Percentiles rank a stretch among this genome's conserved stretches.
Conservation (phyloP, 2,329 filamentous ascomycete genomes). For the Neocucurbitaria cava region DNA sequence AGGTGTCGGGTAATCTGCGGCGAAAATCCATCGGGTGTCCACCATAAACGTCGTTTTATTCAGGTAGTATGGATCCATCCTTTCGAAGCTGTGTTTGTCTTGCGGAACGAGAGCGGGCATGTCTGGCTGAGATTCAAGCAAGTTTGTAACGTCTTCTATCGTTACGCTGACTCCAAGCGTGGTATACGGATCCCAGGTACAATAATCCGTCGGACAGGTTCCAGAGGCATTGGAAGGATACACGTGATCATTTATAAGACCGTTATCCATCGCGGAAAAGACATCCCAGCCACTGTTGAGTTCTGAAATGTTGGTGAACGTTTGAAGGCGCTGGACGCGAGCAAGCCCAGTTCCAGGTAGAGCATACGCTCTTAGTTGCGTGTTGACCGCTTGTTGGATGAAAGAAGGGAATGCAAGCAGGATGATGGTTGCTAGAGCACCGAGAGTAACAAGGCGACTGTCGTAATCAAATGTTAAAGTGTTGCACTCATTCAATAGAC, state of each 20-base stretch:
- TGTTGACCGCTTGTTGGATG: slow-evolving; percentile 10
- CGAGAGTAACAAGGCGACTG: slow-evolving; percentile 12
- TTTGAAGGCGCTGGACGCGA: not conserved
- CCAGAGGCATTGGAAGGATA: not conserved
- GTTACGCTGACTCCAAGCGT: slow-evolving; percentile 2
- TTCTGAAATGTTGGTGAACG: not conserved
- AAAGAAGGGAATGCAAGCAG: slow-evolving; percentile 12
- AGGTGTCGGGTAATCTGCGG: not conserved
- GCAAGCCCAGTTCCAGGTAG: not conserved
- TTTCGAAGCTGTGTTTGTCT: not conserved
- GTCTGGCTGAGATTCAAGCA: not conserved
- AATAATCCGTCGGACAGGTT: not conserved
- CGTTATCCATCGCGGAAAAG: not conserved
- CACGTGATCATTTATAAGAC: not conserved
- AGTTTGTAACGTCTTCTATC: not conserved
- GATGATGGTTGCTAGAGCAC: slow-evolving; percentile 15
- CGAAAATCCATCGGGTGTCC: not conserved
- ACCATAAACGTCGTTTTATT: slow-evolving; percentile 4
- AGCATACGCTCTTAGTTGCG: not conserved
- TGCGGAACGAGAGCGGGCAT: not conserved
- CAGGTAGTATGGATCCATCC: not conserved
- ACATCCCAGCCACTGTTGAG: not conserved
- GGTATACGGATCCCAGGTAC: slow-evolving; percentile 2
- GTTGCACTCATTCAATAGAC: not conserved
- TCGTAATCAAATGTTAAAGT: not conserved